Evolutionary conservation across 495 filamentous ascomycete genomes (phyloP), one percentile per base, ranked within the genome.

Genomic region (Tuber melanosporum): DNA sequence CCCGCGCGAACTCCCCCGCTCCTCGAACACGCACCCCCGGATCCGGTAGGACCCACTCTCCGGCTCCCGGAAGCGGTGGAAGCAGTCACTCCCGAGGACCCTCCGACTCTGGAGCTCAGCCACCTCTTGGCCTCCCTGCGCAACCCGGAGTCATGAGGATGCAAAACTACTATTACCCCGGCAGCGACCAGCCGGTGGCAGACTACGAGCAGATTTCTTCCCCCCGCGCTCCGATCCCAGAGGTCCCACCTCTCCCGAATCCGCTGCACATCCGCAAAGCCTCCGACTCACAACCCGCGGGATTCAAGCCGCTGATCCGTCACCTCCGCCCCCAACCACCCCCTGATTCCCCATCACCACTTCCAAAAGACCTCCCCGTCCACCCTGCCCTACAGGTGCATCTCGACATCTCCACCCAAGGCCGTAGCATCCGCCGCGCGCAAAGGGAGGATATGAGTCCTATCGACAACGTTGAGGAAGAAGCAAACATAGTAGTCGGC

Each of bases 311-410:
- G 36, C 46, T 83, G n/a, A 83, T 83, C 52, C 79, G 79, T 8
- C 80, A 83, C 57, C 82, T 83, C 14, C 82, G 82, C 3, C 82
- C 82, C 42, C 77, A 79, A 71, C 69, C 77, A 32, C 80, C 77
- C 22, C 79, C 82, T 6, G 73, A 76, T 36, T 83, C 82, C 3
- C 82, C 82, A 1, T 82, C 82, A 17, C 82, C 82, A 20, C 75
- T 83, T 22, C 82, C 82, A 8, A 73, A 82, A 3, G 82, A 83
- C 71, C 77, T 83, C 26, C 82, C 82, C 0, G 82, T 83, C 14
- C 82, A 83, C 43, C 79, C 79, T 36, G 80, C 82, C 3, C 49
- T 83, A 39, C 77, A 83, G 43, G 77, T 83, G 79, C 74, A 83
- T 42, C 77, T 83, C 20, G 81, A 80, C 22, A 81, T 77, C 41